Base-by-base conservation (phyloP, 306 rosid species). In the Vigna mungo region DNA sequence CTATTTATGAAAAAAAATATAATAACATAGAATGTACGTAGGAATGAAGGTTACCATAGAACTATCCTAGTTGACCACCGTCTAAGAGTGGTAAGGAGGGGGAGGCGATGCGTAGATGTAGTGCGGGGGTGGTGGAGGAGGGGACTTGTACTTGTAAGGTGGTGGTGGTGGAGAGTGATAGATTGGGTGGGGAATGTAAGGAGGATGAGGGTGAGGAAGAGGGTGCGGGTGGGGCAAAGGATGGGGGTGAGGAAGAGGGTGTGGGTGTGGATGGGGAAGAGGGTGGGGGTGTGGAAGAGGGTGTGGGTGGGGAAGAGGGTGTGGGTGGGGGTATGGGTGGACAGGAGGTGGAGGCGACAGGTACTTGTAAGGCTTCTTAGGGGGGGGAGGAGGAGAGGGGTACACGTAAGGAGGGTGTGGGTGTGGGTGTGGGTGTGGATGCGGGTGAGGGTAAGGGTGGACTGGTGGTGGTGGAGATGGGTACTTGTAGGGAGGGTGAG, bases 21-120 rank as follows among this genome's bases (percentile, higher is more conserved):
- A 56, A 23, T 6, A 72, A 64, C 14, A 46, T 34, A 16, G 18
- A 37, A 14, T 13, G 49, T 44, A 12, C 1, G 49, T 41, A 41
- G 46, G 41, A 48, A 16, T 25, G 7, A 49, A 39, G 74, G 79
- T 87, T 75, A 86, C 97, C 94, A 85, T 56, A 53, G 68, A 17
- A 79, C 37, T 67, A 17, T 7, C 53, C 25, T 52, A 59, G 32
- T 59, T 25, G 30, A 12, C 68, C 32, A 61, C 60, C 65, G 30
- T 86, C 91, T 88, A 89, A 65, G 71, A 54, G 85, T 86, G 90
- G 90, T 86, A 79, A 27, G 97, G 95, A 49, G 97, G 97, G 58
- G 97, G 97, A 60, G 97, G 97, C 41, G 97, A 89, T 9, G 90
- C 49, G 62, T 89, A 91, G 82, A 80, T 2, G 78, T 87, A 87